Base-by-base conservation (phyloP, 2,329 filamentous ascomycete species). In the Trichoderma atrobrunneum region DNA sequence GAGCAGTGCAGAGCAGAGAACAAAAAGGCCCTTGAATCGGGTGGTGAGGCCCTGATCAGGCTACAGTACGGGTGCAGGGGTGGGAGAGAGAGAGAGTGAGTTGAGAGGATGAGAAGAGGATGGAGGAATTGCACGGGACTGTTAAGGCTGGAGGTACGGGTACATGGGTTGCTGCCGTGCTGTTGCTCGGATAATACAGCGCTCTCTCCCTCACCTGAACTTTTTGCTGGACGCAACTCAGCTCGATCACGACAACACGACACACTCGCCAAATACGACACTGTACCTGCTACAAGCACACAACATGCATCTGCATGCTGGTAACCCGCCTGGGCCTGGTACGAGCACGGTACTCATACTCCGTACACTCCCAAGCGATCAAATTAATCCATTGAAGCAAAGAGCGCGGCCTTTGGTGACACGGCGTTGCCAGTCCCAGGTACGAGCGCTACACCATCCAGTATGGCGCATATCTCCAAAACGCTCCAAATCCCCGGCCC, bases 381-480 rank as follows among this genome's bases (percentile, higher is more conserved):
- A 36, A 36, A 36, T 36, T 36, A 14, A 36, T 34, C 36, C n/a
- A 36, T 36, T 12, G 7, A 34, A 61, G 59, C 59, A 61, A 36
- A 36, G 30, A 61, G 32, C 32, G 57, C 57, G 43, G 43, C 5
- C 43, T 16, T 18, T 43, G 60, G 36, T 64, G 28, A 30, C 39
- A 64, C 62, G 8, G 61, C 11, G 26, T 64, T 28, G 39, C 36
- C 21, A 32, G 61, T 34, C 28, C 18, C 28, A 64, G 26, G 56
- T 68, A 60, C 65, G 54, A 60, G 65, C 65, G 65, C 34, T 68
- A 60, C 65, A 48, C 65, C 65, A 68, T 60, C 54, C 65, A 51
- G 56, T 51, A 68, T 68, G 65, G 54, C 56, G 56, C 65, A 43
- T 59, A 60, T 60, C 54, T 32, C 43, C 56, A 39, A 64, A 64